These are phyloP conservation scores for Colletotrichum australisinense DNA, from an alignment of 2,329 filamentous ascomycete species.

Conservation along the genomic window DNA sequence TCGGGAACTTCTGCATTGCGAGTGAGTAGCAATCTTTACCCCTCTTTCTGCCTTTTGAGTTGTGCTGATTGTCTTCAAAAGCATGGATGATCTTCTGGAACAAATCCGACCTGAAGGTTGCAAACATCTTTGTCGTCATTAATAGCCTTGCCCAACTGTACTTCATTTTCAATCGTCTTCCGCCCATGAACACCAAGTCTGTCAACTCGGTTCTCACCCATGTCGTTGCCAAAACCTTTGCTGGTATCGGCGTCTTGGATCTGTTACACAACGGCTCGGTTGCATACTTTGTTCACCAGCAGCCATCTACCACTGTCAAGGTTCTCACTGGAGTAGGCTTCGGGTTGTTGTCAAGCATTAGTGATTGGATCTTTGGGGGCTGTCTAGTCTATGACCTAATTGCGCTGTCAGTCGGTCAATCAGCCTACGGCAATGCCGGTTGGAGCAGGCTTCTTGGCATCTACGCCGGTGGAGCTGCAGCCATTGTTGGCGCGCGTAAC, in stretches of 20 bases:
- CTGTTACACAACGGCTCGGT: constrained; percentile 68
- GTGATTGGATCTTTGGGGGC: constrained; percentile 71
- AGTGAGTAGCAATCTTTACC: constrained; percentile 48
- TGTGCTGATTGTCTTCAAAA: constrained; percentile 32
- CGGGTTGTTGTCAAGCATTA: constrained; percentile 56
- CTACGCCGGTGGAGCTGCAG: constrained; percentile 63
- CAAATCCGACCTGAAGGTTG: constrained; percentile 56
- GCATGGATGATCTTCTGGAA: constrained; percentile 75
- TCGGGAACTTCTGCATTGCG: constrained; percentile 70
- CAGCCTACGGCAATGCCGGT: constrained; percentile 49
- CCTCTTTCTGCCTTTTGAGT: background rate
- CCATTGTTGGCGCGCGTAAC: constrained; percentile 64
- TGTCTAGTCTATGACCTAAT: constrained; percentile 70
- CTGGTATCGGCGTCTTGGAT: constrained; percentile 70
- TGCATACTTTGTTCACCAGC: constrained; percentile 62
- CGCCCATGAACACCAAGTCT: constrained; percentile 60
- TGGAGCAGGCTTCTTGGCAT: constrained; percentile 64
- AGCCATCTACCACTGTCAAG: constrained; percentile 59
- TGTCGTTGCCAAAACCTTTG: constrained; percentile 68
- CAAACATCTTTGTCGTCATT: constrained; percentile 66
- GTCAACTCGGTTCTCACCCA: constrained; percentile 67
- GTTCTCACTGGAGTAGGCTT: constrained; percentile 65
- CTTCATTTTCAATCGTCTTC: constrained; percentile 61
- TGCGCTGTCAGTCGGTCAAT: constrained; percentile 65
- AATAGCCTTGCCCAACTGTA: constrained; percentile 66